A percentile compares a stretch with the other conserved stretches of the same genome.
These are phyloP conservation scores for Chaetomiaceae sp. DNA, from an alignment of 2,329 filamentous ascomycete species.

Conservation along the genomic window DNA sequence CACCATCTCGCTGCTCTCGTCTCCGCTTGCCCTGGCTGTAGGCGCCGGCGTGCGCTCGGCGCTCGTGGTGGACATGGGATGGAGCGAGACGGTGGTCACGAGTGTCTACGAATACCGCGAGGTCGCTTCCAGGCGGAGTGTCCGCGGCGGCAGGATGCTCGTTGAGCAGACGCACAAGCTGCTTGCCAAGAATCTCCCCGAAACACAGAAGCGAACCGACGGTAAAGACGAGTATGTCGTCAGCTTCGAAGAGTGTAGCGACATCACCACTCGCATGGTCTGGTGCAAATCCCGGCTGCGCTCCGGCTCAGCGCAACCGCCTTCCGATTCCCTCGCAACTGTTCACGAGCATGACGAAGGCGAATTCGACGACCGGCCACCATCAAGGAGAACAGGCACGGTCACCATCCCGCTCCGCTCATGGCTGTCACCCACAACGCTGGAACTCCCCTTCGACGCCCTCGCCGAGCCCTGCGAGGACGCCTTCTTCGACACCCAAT, in stretches of 20 bases:
- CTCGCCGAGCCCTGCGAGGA: constrained; percentile 72
- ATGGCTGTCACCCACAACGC: constrained; percentile 45
- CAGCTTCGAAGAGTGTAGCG: constrained; percentile 76
- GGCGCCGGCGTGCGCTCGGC: constrained; percentile 83
- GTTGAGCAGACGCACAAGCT: constrained; percentile 65
- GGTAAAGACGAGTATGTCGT: constrained; percentile 36
- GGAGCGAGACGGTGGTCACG: constrained; percentile 83
- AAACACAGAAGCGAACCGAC: constrained; percentile 25
- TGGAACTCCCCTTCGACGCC: constrained; percentile 64
- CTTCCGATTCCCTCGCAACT: constrained; percentile 41
- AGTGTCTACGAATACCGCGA: constrained; percentile 89
- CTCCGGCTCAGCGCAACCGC: constrained; percentile 21
- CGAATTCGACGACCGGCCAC: constrained; percentile 26
- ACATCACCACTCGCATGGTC: constrained; percentile 67
- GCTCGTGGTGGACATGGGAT: constrained; percentile 84
- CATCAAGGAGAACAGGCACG: constrained; percentile 27
- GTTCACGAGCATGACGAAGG: constrained; percentile 56
- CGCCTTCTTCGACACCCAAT: constrained; percentile 62
- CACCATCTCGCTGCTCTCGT: constrained; percentile 74
- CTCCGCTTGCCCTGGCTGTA: constrained; percentile 67
- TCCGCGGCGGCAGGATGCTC: constrained; percentile 70
- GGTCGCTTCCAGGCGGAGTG: constrained; percentile 63
- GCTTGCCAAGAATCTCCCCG: constrained; percentile 44
- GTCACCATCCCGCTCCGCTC: constrained; percentile 45
- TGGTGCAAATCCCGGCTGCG: constrained; percentile 63